phyloP scores from a whole-genome alignment of 805 yeast species.

The Metschnikowia santaceciliae region DNA sequence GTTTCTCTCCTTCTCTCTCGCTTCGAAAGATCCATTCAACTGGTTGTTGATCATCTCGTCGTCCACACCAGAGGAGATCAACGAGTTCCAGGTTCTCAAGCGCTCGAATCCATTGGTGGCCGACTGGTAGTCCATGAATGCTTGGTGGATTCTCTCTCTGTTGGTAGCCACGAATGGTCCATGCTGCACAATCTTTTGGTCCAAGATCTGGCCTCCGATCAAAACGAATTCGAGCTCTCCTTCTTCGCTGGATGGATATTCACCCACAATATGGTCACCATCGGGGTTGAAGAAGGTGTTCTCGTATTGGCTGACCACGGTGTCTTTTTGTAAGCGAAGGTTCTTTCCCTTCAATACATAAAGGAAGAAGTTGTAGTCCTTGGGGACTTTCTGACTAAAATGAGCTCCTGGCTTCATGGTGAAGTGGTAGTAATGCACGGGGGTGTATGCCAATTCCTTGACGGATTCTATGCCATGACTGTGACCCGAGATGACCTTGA shows the following conservation, averaged over 20 bases:
- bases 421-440: constrained; percentile 66
- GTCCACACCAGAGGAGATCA: constrained; percentile 42
- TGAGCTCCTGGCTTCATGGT: constrained; percentile 61
- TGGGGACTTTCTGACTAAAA: constrained; percentile 57
- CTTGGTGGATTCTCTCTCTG: constrained; percentile 61
- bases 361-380: constrained; percentile 62
- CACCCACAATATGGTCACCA: constrained; percentile 60
- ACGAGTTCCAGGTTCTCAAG: constrained; percentile 56
- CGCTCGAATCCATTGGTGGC: constrained; percentile 69
- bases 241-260: constrained; percentile 29
- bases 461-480: constrained; percentile 70
- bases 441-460: constrained; percentile 76
- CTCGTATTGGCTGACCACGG: constrained; percentile 34
- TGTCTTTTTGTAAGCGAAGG: constrained; percentile 43
- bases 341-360: constrained; percentile 61
- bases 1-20: constrained; percentile 24
- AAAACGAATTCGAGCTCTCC: constrained; percentile 58
- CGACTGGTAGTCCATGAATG: constrained; percentile 67
- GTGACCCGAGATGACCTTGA: constrained; percentile 74
- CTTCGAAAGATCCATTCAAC: constrained; percentile 31
- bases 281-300: constrained; percentile 65
- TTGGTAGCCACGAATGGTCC: constrained; percentile 93
- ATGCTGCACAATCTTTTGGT: constrained; percentile 78
- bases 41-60: constrained; percentile 39
- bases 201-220: constrained; percentile 68